Conservation (phyloP, 2,329 filamentous ascomycete species). For the Talaromyces albobiverticillius region DNA sequence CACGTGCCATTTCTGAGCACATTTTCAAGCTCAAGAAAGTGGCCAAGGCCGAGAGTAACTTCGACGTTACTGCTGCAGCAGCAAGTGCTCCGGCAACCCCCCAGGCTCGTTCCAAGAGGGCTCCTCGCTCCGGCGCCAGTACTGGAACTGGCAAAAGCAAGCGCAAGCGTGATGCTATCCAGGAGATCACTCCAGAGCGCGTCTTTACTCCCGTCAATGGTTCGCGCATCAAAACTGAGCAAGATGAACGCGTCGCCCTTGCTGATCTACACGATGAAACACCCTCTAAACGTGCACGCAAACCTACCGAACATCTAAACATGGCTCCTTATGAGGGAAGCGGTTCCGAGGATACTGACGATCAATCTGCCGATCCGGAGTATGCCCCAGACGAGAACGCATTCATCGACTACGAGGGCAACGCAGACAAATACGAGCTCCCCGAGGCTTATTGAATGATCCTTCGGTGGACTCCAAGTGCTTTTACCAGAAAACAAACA, state of each 20-base stretch:
- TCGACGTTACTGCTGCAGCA: not conserved
- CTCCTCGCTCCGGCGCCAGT: not conserved
- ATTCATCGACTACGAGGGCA: not conserved
- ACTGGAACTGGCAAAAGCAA: not conserved
- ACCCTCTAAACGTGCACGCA: slow-evolving; percentile 4
- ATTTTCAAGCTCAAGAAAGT: slow-evolving; percentile 9
- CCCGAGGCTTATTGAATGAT: not conserved
- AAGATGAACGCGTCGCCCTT: not conserved
- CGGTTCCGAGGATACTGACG: not conserved
- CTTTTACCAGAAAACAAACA: not conserved
- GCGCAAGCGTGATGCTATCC: slow-evolving; percentile 2
- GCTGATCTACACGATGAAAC: not conserved
- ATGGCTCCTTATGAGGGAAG: slow-evolving; percentile 1
- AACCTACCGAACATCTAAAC: not conserved
- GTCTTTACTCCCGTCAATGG: not conserved
- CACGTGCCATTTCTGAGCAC: slow-evolving; percentile 10
- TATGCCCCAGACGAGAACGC: not conserved
- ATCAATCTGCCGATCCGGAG: not conserved
- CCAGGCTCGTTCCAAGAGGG: not conserved
- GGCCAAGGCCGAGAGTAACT: not conserved
- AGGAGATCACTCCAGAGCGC: not conserved
- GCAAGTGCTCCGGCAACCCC: not conserved
- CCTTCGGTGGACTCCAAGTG: not conserved
- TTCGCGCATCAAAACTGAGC: not conserved
- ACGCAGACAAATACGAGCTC: not conserved